Evolutionary conservation across 352 stramenopile genomes (phyloP), one percentile per base, ranked within the genome.

Genomic region (Phytophthora macrochlamydospora): DNA sequence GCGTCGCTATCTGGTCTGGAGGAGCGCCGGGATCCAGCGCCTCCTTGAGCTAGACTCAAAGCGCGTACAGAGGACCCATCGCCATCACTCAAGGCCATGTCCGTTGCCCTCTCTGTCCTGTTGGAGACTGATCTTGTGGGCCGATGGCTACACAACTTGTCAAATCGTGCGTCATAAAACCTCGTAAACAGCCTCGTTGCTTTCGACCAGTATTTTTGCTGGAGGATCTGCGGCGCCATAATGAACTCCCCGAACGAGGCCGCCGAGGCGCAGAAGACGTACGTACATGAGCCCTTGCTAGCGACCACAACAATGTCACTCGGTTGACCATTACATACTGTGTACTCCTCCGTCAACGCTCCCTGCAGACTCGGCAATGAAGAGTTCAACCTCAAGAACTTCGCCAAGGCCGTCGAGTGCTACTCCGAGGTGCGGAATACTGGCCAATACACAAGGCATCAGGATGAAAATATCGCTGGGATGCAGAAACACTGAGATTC

Each of bases 321-420:
- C 18, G 18, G 18, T 24, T 24, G 18, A 24, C 18, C 18, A 24
- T 24, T 24, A 24, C 18, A 24, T 24, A 24, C 18, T 24, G 18
- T 24, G 18, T 24, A 24, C 18, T 24, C 18, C 18, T 24, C 18
- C 18, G 18, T 24, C 18, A 24, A 29, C 11, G 30, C 52, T 11
- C 43, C 62, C 11, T 13, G 43, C 49, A 91, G 81, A 24, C 75
- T 94, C 32, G 87, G 87, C 29, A 94, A 94, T 62, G 84, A 93
- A 45, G 87, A 94, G 67, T 94, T 94, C 69, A 94, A 92, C 59
- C 62, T 82, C 48, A 94, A 94, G 71, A 92, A 90, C 80, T 94
- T 91, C 52, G 83, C 79, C 66, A 90, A 91, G 65, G 85, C 85
- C 45, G 73, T 91, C 56, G 80, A 90, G 61, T 81, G 84, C 62